Evolutionary conservation across 2,329 filamentous ascomycete species (phyloP), one percentile per base, ranked within the genome.

Genomic region (Metarhizium robertsii): DNA sequence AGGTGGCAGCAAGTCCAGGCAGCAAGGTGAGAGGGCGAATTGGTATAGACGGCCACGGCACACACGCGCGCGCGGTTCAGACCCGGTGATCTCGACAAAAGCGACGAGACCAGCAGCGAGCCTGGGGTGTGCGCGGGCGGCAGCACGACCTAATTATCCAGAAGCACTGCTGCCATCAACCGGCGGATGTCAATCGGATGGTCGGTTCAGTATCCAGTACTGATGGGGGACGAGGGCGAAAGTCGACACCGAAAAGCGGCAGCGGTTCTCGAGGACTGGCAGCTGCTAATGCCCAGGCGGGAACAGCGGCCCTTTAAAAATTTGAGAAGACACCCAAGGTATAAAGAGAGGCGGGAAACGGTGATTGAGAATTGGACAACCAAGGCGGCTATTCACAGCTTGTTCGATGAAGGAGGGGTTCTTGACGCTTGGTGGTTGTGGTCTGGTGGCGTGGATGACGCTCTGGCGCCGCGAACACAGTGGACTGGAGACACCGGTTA

Each of bases 61-160:
- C 56, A 50, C 56, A 48, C 56, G 42, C 53, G 50, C 56, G 49
- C 53, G 50, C 53, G 46, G 38, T 57, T 55, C 56, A 55, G 56
- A 58, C 56, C 51, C 56, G 56, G 56, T 43, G 56, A 58, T 55
- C 56, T 58, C 56, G 56, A 55, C 48, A 45, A 29, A 30, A 18
- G 7, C 25, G 53, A 50, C 56, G 53, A 55, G 56, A 55, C 45
- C 53, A 38, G 53, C 56, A 55, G 51, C 51, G 53, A 55, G 56
- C 52, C 56, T 58, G 56, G 34, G 51, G 56, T 55, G 56, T 58
- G 56, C 56, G 56, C 56, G 56, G 56, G 53, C 56, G 56, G 56
- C 56, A 58, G 56, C 56, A 58, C 56, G 56, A 58, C 56, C 53
- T 58, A 55, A 11, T 48, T 49, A 8, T 52, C 46, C 56, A 53